Base-by-base conservation (phyloP, 139 green algal genomes). In the Picochlorum sp. region DNA sequence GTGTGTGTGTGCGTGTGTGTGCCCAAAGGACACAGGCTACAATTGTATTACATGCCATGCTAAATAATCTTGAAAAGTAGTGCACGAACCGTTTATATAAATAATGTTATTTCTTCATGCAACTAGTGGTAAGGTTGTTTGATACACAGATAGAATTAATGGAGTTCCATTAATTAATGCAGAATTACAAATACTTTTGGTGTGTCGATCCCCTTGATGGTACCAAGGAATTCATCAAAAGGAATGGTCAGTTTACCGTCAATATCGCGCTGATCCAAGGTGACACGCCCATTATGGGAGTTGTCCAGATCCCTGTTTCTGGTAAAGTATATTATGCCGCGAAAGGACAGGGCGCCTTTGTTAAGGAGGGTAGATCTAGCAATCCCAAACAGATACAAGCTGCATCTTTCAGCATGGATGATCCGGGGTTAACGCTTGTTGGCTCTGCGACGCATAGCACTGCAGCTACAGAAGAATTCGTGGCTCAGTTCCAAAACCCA, bases 171-270 rank as follows among this genome's bases (percentile, higher is more conserved):
- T n/a, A n/a, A n/a, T n/a, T n/a, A n/a, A n/a, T n/a, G n/a, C n/a
- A n/a, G 32, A 61, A 61, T 7, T 61, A 61, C 33, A 22, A 61
- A 20, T 61, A 84, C 63, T 86, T 66, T 69, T 95, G 84, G 84
- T 69, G 79, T 29, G 80, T 95, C 8, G 87, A 95, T 69, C 87
- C 87, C 0, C 56, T 95, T 32, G 87, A 95, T 45, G 87, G 87
- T 55, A 95, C 87, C 26, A 94, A 94, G 68, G 87, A 95, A 70
- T 95, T 95, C 59, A 68, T 95, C 33, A 92, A 92, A 52, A 81
- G 87, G 59, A 92, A 91, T 40, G 86, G 86, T 3, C 75, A 88
- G 63, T 94, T 94, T 73, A 93, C 86, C 1, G 82, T 94, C 28
- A 94, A 91, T 74, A 91, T 95, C 55, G 87, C 81, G 2, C 76